Percentiles rank a stretch among this genome's conserved stretches.
Conservation (phyloP, 805 yeast genomes). For the Kodamaea fukazawae region DNA sequence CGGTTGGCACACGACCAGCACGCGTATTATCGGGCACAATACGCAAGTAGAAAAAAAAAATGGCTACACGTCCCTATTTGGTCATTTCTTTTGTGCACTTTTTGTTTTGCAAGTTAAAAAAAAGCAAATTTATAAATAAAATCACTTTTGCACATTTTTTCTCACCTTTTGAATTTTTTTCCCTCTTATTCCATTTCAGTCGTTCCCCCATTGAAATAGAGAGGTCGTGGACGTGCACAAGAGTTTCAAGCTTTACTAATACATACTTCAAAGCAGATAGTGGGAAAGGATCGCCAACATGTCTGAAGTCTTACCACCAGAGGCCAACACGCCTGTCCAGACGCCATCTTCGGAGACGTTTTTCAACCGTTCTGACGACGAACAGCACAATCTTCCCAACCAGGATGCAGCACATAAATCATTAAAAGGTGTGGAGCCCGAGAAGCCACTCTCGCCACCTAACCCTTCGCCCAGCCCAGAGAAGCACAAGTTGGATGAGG, state of each 20-base stretch:
- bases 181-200: conserved; percentile 3
- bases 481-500: conserved; percentile 31
- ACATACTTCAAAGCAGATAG: neutral
- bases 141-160: conserved; percentile 10
- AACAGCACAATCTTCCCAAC: conserved; percentile 9
- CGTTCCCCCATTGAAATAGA: neutral
- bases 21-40: neutral
- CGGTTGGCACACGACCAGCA: conserved; percentile 8
- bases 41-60: conserved; percentile 5
- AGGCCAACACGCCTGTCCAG: conserved; percentile 38
- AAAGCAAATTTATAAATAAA: conserved; percentile 9
- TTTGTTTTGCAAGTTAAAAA: conserved; percentile 9
- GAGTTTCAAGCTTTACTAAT: conserved; percentile 1
- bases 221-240: conserved; percentile 5
- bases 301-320: conserved; percentile 29
- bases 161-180: conserved; percentile 1
- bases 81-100: conserved; percentile 9
- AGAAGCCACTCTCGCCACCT: conserved; percentile 44
- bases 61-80: conserved; percentile 8
- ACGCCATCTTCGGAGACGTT: conserved; percentile 35
- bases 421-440: conserved; percentile 19
- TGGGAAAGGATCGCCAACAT: conserved; percentile 11
- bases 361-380: conserved; percentile 23
- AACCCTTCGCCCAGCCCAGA: conserved; percentile 45
- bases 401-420: conserved; percentile 6